Conservation (phyloP, 108 stramenopile species). For the Epithemia pelagica region DNA sequence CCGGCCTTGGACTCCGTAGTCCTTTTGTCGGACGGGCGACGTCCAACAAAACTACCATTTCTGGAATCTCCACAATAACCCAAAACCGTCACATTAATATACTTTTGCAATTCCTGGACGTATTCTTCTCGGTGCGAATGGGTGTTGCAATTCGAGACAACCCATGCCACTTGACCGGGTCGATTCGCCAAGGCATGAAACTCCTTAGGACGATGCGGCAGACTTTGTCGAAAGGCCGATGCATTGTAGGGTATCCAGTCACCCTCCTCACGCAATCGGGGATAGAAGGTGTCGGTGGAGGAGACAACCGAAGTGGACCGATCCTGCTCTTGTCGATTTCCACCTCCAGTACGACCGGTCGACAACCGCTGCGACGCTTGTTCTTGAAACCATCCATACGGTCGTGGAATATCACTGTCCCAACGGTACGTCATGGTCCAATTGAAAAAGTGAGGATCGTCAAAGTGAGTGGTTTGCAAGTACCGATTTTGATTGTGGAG, state of each 20-base stretch:
- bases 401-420: conserved; percentile 21
- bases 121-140: conserved; percentile 25
- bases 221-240: conserved; percentile 2
- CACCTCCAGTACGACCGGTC: too few species aligned
- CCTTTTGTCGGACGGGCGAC: conserved; percentile 3
- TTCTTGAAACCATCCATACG: conserved; percentile 22
- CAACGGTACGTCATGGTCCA: conserved; percentile 33
- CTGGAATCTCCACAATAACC: conserved; percentile 9
- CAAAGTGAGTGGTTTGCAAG: background rate
- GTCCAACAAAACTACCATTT: background rate
- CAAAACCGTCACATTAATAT: conserved; percentile 24
- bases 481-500: background rate
- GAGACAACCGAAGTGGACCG: background rate
- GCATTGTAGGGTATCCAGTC: conserved; percentile 15
- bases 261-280: background rate
- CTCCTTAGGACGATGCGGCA: background rate
- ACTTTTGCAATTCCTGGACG: conserved; percentile 16
- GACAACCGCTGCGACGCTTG: background rate
- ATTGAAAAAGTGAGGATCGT: conserved; percentile 16
- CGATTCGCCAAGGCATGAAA: conserved; percentile 14
- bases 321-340: background rate
- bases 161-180: conserved; percentile 27
- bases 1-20: background rate
- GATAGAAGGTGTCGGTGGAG: background rate
- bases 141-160: conserved; percentile 20